Evolutionary conservation across 805 yeast genomes (phyloP), one percentile per base, ranked within the genome.

Genomic region (Kazachstania bromeliacearum): DNA sequence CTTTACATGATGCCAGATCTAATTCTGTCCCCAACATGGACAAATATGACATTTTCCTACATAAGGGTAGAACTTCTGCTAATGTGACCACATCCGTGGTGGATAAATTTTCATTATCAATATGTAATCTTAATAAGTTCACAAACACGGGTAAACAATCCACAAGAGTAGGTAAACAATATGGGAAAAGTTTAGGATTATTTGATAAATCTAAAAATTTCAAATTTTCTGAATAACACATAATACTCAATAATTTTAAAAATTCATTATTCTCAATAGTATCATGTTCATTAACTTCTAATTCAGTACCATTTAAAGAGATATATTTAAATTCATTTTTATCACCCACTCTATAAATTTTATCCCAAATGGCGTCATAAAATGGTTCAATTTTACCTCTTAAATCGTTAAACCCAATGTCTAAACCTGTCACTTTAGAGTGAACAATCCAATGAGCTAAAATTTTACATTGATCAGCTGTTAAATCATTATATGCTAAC

Each of bases 331-430:
- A 52, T 15, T 60, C 50, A 31, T 51, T 50, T 21, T 42, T 47
- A 13, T 48, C 41, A 2, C 55, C 41, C 31, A 38, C 54, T 25
- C 44, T 46, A 41, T 47, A 40, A 12, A 42, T 55, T 26, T 47
- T 50, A 16, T 46, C 42, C 34, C 44, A 38, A 5, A 57, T 39
- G 2, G 56, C 55, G 7, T 44, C 46, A 16, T 48, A 40, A 20
- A 64, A 54, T 3, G 53, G 45, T 3, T 37, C 37, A 7, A 64
- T 26, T 39, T 61, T 62, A 3, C 62, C 66, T 33, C 60, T 53
- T 32, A 75, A 59, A 53, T 85, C 87, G 50, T 88, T 88, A 50
- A 79, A 88, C 4, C 94, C 95, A 7, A 88, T 50, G 62, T 87
- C 96, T 7, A 88, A 46, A 1, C 95, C 96, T 31, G 75, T 53